phyloP scores from a whole-genome alignment of 495 filamentous ascomycete genomes.

The Daldinia decipiens region DNA sequence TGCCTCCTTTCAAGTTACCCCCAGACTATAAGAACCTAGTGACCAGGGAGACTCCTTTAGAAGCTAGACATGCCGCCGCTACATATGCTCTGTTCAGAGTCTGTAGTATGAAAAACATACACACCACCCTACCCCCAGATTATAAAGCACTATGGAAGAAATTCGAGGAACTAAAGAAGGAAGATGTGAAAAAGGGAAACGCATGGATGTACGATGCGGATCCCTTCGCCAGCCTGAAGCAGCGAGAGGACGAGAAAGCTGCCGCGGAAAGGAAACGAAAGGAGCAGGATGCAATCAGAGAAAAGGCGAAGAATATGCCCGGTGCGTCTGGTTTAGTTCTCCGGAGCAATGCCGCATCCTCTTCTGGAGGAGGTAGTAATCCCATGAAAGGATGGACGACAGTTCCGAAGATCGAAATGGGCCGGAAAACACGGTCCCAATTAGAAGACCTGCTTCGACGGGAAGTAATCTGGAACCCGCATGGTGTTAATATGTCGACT shows the following conservation, averaged over 20 bases:
- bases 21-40: conserved; percentile 74
- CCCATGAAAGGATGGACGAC: conserved; percentile 80
- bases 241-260: conserved; percentile 78
- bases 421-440: conserved; percentile 74
- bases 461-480: conserved; percentile 86
- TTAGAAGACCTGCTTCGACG: conserved; percentile 81
- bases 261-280: conserved; percentile 76
- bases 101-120: conserved; percentile 91
- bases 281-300: conserved; percentile 68
- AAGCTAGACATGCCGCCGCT: conserved; percentile 92
- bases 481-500: conserved; percentile 70
- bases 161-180: conserved; percentile 80
- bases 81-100: conserved; percentile 91
- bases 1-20: conserved; percentile 86
- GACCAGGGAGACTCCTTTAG: conserved; percentile 76
- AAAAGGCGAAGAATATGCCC: conserved; percentile 68
- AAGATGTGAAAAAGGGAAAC: conserved; percentile 77
- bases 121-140: conserved; percentile 91
- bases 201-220: conserved; percentile 97
- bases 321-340: conserved; percentile 53
- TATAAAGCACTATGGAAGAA: conserved; percentile 90
- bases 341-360: conserved; percentile 48
- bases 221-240: conserved; percentile 81
- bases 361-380: conserved; percentile 41
- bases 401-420: conserved; percentile 93